Conservation (phyloP, 352 stramenopile species). For the Phytophthora foliorum region DNA sequence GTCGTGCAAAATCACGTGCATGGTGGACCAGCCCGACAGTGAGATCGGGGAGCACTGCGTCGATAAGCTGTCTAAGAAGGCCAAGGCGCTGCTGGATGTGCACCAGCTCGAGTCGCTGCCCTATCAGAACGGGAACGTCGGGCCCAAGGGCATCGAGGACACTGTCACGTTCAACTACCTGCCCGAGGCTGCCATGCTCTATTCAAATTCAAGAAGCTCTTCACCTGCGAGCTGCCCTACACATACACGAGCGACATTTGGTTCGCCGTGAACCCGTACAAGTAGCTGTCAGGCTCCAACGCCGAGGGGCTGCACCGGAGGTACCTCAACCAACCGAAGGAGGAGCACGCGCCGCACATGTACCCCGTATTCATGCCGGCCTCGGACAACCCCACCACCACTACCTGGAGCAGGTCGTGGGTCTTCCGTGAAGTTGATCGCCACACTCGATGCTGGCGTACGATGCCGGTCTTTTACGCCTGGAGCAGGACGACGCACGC, state of each 20-base stretch:
- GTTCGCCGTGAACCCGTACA: conserved; percentile 98
- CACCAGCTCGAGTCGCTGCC: conserved; percentile 83
- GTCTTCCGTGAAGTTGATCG: too few relatives aligned
- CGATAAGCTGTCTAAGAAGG: conserved; percentile 79
- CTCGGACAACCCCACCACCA: conserved; percentile 83
- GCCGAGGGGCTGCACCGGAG: conserved; percentile 76
- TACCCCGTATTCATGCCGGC: conserved; percentile 83
- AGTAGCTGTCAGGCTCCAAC: conserved; percentile 91
- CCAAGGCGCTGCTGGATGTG: conserved; percentile 72
- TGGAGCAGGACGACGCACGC: too few relatives aligned
- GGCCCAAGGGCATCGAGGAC: conserved; percentile 78
- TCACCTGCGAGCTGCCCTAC: conserved; percentile 92
- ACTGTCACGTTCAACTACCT: conserved; percentile 93
- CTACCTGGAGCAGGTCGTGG: too few relatives aligned
- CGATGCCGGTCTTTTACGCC: too few relatives aligned
- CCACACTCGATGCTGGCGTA: too few relatives aligned
- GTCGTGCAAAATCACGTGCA: conserved; percentile 72
- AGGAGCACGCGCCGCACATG: conserved; percentile 84
- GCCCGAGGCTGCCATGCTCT: conserved; percentile 92
- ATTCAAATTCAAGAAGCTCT: conserved; percentile 90
- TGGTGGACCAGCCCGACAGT: conserved; percentile 61
- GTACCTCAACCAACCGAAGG: conserved; percentile 81
- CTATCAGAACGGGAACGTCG: conserved; percentile 87
- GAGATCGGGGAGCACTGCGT: conserved; percentile 70
- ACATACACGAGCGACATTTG: conserved; percentile 98